A percentile compares a stretch with the other conserved stretches of the same genome.
phyloP scores from a whole-genome alignment of 1,284 basidiomycete species.

The Xanthoconium separans region DNA sequence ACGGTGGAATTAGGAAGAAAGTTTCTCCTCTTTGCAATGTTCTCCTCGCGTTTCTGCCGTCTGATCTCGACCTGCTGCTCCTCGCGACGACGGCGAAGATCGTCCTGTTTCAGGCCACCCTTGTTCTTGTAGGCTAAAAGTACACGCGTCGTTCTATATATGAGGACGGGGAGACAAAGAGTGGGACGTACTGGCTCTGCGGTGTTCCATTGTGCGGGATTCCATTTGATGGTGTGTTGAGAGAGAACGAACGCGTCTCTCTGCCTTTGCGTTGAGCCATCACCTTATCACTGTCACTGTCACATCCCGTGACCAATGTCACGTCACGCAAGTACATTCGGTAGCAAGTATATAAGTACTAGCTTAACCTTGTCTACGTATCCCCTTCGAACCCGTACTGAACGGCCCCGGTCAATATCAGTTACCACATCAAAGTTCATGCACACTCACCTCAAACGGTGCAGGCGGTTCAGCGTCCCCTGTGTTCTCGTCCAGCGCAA shows the following conservation, averaged over 20 bases:
- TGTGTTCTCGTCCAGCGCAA: conserved; percentile 66
- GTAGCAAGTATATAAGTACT: not conserved
- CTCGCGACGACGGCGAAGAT: conserved; percentile 90
- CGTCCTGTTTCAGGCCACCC: conserved; percentile 80
- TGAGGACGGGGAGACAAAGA: not conserved
- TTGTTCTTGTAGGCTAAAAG: conserved; percentile 70
- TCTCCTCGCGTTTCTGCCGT: conserved; percentile 94
- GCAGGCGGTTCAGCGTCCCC: conserved; percentile 79
- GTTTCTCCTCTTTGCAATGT: conserved; percentile 94
- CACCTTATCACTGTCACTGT: conserved; percentile 33
- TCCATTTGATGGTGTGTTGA: conserved; percentile 34
- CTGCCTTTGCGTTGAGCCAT: conserved; percentile 3
- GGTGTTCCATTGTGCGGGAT: conserved; percentile 66
- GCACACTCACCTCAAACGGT: conserved; percentile 77
- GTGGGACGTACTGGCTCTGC: conserved; percentile 54
- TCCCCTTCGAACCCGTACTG: conserved; percentile 24
- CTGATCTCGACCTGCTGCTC: conserved; percentile 98
- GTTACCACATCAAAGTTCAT: conserved; percentile 44
- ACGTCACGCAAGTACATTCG: not conserved
- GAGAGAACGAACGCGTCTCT: conserved; percentile 31
- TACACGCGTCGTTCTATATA: conserved; percentile 17
- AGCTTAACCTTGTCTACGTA: not conserved
- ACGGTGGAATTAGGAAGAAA: conserved; percentile 70
- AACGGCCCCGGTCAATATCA: not conserved
- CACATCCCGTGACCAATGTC: not conserved